Percentiles rank a stretch among this genome's conserved stretches.
Conservation (phyloP, 352 stramenopile genomes). For the Globisporangium echinulatum region DNA sequence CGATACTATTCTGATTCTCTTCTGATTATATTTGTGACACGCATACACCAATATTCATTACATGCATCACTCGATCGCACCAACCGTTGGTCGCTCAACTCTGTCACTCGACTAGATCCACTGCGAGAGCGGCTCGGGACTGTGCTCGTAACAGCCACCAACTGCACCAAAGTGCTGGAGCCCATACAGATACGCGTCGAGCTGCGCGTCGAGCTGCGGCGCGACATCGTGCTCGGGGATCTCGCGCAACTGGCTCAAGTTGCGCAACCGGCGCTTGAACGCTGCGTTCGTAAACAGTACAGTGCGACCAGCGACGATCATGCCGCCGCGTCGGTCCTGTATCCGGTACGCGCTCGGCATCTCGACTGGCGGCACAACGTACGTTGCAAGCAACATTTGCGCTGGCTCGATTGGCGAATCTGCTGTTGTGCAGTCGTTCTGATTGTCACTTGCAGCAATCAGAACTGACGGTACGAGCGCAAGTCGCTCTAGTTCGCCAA, state of each 20-base stretch:
- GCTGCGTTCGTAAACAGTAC: slow-evolving; percentile 53
- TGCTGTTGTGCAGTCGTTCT: not conserved
- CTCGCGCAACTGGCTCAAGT: slow-evolving; percentile 25
- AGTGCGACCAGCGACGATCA: slow-evolving; percentile 34
- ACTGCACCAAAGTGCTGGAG: not conserved
- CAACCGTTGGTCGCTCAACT: too few species aligned
- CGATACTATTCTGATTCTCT: too few species aligned
- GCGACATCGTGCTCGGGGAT: slow-evolving; percentile 25
- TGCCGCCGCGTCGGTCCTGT: slow-evolving; percentile 43
- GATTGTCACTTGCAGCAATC: too few species aligned
- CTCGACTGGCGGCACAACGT: slow-evolving; percentile 35
- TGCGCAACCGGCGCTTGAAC: slow-evolving; percentile 49
- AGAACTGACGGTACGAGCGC: too few species aligned
- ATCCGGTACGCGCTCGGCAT: slow-evolving; percentile 44
- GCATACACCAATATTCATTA: too few species aligned
- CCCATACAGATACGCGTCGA: not conserved
- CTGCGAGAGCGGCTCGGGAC: slow-evolving; percentile 7
- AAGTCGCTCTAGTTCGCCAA: not conserved
- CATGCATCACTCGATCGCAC: too few species aligned
- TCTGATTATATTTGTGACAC: too few species aligned
- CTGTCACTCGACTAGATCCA: slow-evolving; percentile 3
- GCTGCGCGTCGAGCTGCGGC: not conserved
- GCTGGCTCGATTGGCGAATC: not conserved
- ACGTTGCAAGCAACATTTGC: slow-evolving; percentile 2
- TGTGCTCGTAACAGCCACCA: not conserved